Evolutionary conservation across 805 yeast species (phyloP), one percentile per base, ranked within the genome.

Genomic region (Candida fluviatilis): DNA sequence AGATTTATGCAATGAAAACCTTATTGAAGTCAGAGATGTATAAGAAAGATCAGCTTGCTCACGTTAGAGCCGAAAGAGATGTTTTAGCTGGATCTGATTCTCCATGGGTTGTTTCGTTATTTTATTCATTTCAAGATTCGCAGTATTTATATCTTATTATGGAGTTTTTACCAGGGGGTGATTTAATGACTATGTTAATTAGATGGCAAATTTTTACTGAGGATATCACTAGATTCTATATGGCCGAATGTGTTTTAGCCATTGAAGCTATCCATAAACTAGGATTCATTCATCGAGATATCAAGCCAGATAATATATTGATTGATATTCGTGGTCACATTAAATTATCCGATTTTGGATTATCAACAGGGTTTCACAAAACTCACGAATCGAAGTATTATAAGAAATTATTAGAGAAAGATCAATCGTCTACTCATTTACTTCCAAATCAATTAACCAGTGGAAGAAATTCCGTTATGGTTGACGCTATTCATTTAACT

Each of bases 271-370:
- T 89, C 49, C 97, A 89, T 64, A 86, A 85, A 58, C 70, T 88
- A 24, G 96, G 96, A 0, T 89, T 89, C 58, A 93, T 93, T 55
- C 99, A 93, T 63, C 77, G 99, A 64, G 99, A 93, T 61, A 91
- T 93, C 53, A 93, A 93, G 62, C 99, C 99, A 0, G 99, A 93
- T 69, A 93, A 93, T 55, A 91, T 87, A 41, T 72, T 87, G 54
- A 86, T 87, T 49, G 96, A 87, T 58, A 84, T 83, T 49, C 68
- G 76, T 15, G 86, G 86, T 10, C 86, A 80, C 57, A 76, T 80
- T 50, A 80, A 80, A 56, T 63, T 80, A 34, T 72, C 80, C 17
- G 95, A 84, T 61, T 84, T 84, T 60, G 95, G 95, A 2, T 67
- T 84, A 46, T 80, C 88, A 52, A 83, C 96, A 0, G 97, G 97